A percentile compares a stretch with the other conserved stretches of the same genome.
Evolutionary conservation across 345 rosid species (phyloP).

Genomic region (Leavenworthia alabamica): DNA sequence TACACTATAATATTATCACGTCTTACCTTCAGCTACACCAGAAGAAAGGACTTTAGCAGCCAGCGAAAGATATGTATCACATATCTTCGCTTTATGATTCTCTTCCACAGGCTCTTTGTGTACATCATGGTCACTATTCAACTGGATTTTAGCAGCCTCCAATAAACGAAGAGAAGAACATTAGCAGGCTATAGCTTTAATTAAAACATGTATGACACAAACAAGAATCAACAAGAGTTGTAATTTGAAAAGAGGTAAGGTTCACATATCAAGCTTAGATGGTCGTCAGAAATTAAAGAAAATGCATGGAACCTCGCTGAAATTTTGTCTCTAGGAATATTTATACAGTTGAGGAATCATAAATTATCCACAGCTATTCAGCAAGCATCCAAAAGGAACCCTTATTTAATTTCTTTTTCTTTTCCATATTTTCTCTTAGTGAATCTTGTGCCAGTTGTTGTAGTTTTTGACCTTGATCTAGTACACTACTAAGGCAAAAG

Average conservation of each 20-base stretch:
- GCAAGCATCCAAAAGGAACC: slow-evolving; percentile 4
- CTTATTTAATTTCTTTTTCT: not conserved
- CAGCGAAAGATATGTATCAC: slow-evolving; percentile 52
- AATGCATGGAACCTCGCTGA: not conserved
- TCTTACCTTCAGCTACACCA: slow-evolving; percentile 44
- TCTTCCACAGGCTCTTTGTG: slow-evolving; percentile 48
- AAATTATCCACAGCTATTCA: slow-evolving; percentile 3
- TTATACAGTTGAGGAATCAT: not conserved
- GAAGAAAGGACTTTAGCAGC: slow-evolving; percentile 48
- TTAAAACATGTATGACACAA: not conserved
- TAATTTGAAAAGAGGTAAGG: slow-evolving; percentile 9
- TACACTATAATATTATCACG: slow-evolving; percentile 11
- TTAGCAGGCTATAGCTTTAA: slow-evolving; percentile 16
- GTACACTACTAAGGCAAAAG: slow-evolving; percentile 10
- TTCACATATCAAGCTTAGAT: not conserved
- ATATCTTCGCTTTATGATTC: slow-evolving; percentile 44
- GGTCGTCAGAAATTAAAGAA: not conserved
- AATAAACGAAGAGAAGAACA: slow-evolving; percentile 12
- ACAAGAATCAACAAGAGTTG: slow-evolving; percentile 6
- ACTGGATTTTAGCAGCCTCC: slow-evolving; percentile 69
- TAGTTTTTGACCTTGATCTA: slow-evolving; percentile 13
- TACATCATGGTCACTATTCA: slow-evolving; percentile 44
- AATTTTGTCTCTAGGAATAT: not conserved
- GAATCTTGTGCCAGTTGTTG: slow-evolving; percentile 14
- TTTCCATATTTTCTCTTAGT: not conserved